Conservation (phyloP, 352 stramenopile genomes). For the Pythium monospermum region DNA sequence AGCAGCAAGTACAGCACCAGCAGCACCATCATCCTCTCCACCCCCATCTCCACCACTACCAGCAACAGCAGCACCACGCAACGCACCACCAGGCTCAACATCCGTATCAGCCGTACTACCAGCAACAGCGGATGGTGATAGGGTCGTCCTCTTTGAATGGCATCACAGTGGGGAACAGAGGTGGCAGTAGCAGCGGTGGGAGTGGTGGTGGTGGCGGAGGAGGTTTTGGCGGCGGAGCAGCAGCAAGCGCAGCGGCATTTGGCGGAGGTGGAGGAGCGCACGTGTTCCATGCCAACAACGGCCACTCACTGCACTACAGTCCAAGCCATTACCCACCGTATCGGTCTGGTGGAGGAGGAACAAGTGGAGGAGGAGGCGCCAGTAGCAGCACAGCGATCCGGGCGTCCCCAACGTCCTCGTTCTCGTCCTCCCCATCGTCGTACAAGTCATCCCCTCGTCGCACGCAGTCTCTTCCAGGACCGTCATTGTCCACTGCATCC, state of each 20-base stretch:
- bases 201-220: constrained; percentile 5
- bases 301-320: no score
- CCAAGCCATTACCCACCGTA: background rate
- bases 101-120: background rate
- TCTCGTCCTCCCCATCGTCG: constrained; percentile 1
- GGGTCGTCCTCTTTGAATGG: no score
- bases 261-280: no score
- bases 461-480: constrained; percentile 19
- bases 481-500: no score
- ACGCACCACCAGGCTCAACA: background rate
- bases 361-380: background rate
- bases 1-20: background rate
- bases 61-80: constrained; percentile 2
- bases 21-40: constrained; percentile 3
- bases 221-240: background rate
- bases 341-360: background rate
- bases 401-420: constrained; percentile 2
- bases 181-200: background rate
- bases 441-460: constrained; percentile 21
- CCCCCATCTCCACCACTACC: constrained; percentile 5
- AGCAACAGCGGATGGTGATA: no score
- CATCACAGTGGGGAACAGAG: no score
- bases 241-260: no score
- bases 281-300: no score
- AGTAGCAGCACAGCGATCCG: background rate